These are phyloP conservation scores for Akanthomyces muscarius DNA, from an alignment of 2,329 filamentous ascomycete genomes.

Conservation along the genomic window DNA sequence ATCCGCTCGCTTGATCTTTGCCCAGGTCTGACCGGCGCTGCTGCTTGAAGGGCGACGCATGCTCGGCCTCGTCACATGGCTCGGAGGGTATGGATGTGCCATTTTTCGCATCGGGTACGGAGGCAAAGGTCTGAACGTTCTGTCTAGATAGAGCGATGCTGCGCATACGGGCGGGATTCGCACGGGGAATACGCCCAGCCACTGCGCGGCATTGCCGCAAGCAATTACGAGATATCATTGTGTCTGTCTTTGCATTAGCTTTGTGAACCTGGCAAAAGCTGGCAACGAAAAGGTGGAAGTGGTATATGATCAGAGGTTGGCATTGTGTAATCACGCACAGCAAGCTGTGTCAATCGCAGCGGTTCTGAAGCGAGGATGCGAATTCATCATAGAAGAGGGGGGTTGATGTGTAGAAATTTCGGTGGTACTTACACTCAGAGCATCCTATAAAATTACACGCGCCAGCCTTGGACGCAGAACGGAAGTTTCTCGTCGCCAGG, in stretches of 20 bases:
- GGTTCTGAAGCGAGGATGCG: constrained; percentile 46
- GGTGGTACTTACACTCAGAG: constrained; percentile 36
- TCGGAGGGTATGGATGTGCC: constrained; percentile 20
- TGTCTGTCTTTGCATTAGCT: constrained; percentile 26
- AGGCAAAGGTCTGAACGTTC: constrained; percentile 9
- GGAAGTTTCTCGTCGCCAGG: neutral
- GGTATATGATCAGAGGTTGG: constrained; percentile 34
- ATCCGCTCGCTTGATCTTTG: constrained; percentile 32
- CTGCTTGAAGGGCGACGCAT: constrained; percentile 34
- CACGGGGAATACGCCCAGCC: neutral
- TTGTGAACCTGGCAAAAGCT: constrained; percentile 6
- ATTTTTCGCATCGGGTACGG: constrained; percentile 9
- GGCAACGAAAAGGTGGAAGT: constrained; percentile 17
- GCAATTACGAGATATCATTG: constrained; percentile 36
- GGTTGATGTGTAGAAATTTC: neutral
- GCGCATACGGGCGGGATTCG: neutral
- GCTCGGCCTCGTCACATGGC: constrained; percentile 23
- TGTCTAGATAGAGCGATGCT: constrained; percentile 9
- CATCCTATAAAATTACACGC: constrained; percentile 21
- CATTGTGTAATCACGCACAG: constrained; percentile 42
- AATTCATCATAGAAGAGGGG: constrained; percentile 37
- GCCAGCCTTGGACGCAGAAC: constrained; percentile 2
- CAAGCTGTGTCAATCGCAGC: constrained; percentile 47
- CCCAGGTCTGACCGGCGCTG: constrained; percentile 32
- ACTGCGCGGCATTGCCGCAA: constrained; percentile 33